Evolutionary conservation across 139 green algal species (phyloP), one percentile per base, ranked within the genome.

Genomic region (Deuterostichococcus epilithicus): DNA sequence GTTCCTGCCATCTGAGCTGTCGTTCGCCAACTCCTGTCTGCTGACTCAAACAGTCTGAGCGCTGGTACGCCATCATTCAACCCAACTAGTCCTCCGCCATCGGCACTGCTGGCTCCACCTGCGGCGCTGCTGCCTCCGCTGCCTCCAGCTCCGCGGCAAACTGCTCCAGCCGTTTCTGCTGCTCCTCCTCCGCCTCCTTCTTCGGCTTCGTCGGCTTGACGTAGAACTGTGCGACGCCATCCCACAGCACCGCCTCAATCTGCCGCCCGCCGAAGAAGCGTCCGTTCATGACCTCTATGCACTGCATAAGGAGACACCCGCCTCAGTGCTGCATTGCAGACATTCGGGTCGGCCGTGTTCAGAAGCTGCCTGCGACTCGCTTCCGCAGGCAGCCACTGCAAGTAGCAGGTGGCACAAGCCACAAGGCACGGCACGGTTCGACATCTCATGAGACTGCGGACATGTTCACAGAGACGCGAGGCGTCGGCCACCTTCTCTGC

Each of bases 241-340:
- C 93, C 86, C 91, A 97, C 81, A 94, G 87, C 44, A 71, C 44
- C 0, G 94, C 94, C 47, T 58, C 76, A 22, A 98, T 63, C 75
- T 91, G 82, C 15, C 85, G 82, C 4, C 94, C 93, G 1, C 81
- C 94, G 82, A 98, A 98, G 75, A 90, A 98, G 18, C 94, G 82
- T 0, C 90, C 92, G 34, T 98, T 80, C 95, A 98, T 98, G 23
- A 85, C 36, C 2, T 47, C 5, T 26, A 35, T 37, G 63, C 63
- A 37, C 30, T 37, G 28, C 63, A 37, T 20, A 36, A 3, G 20
- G 18, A 63, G 18, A 63, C 13, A 8, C 42, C 42, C 8, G 8
- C 42, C 8, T 52, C 42, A 52, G 42, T 13, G 42, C 42, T 13
- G 13, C 42, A 52, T 52, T n/a, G n/a, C n/a, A n/a, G n/a, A n/a